Evolutionary conservation across 352 stramenopile species (phyloP).

Genomic region (Phytophthora macrochlamydospora): DNA sequence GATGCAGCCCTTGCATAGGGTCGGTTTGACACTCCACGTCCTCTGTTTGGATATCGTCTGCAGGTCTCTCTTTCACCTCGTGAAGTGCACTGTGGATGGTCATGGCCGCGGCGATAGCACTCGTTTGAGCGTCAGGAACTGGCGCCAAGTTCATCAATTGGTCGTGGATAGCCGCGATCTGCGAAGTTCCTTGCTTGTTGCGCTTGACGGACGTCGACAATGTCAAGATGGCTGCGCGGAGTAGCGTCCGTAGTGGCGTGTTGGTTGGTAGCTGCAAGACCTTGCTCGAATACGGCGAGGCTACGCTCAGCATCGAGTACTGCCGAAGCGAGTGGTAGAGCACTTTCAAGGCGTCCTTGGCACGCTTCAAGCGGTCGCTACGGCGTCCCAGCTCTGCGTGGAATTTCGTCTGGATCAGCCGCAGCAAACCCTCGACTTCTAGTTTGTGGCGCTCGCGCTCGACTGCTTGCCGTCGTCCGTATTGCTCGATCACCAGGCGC

Average conservation of each 20-base stretch:
- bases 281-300: background rate
- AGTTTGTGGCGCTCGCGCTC: constrained; percentile 60
- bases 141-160: constrained; percentile 20
- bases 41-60: background rate
- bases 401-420: constrained; percentile 68
- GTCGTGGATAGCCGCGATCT: constrained; percentile 56
- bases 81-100: constrained; percentile 48
- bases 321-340: constrained; percentile 56
- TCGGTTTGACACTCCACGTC: constrained; percentile 26
- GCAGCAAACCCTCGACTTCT: constrained; percentile 68
- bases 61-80: constrained; percentile 28
- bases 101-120: constrained; percentile 22
- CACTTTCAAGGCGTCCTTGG: constrained; percentile 68
- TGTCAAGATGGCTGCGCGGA: constrained; percentile 63
- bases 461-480: constrained; percentile 58
- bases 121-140: constrained; percentile 11
- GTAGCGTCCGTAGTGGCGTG: constrained; percentile 49
- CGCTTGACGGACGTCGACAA: constrained; percentile 69
- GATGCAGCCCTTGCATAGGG: constrained; percentile 22
- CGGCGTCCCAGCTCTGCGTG: constrained; percentile 58
- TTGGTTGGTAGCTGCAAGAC: constrained; percentile 26
- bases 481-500: constrained; percentile 72
- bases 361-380: constrained; percentile 48
- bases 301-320: constrained; percentile 6
- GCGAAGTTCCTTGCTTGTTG: constrained; percentile 34